Evolutionary conservation across 106 monocot species (phyloP).

Genomic region (Chionographis japonica): DNA sequence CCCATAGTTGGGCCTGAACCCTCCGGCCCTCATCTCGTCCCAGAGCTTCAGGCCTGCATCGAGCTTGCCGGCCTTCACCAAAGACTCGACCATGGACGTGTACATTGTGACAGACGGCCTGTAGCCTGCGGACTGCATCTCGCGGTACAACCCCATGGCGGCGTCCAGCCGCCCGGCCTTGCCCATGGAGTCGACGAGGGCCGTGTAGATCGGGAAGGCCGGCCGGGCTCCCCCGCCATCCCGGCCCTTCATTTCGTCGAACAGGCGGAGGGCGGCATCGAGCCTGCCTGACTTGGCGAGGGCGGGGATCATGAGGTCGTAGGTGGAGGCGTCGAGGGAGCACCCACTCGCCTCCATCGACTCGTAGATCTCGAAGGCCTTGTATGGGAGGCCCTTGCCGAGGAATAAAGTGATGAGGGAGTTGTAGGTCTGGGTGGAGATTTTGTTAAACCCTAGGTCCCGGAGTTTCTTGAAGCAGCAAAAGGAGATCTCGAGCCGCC

Average conservation of each 20-base stretch:
- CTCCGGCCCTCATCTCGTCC: slow-evolving; percentile 71
- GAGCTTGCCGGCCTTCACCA: slow-evolving; percentile 85
- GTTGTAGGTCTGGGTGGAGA: slow-evolving; percentile 56
- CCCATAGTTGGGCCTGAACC: slow-evolving; percentile 80
- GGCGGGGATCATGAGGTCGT: slow-evolving; percentile 70
- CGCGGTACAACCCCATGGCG: slow-evolving; percentile 53
- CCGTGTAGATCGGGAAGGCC: slow-evolving; percentile 38
- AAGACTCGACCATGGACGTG: slow-evolving; percentile 62
- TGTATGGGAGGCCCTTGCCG: slow-evolving; percentile 63
- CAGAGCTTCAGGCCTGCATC: slow-evolving; percentile 68
- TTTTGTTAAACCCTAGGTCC: slow-evolving; percentile 16
- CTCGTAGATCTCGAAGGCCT: slow-evolving; percentile 93
- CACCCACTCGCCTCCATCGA: slow-evolving; percentile 31
- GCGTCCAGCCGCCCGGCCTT: slow-evolving; percentile 89
- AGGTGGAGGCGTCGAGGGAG: slow-evolving; percentile 50
- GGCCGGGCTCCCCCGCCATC: slow-evolving; percentile 12
- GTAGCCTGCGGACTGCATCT: slow-evolving; percentile 64
- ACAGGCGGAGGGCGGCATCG: slow-evolving; percentile 69
- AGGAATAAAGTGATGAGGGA: slow-evolving; percentile 75
- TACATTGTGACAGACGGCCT: slow-evolving; percentile 42
- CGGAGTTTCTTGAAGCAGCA: slow-evolving; percentile 70
- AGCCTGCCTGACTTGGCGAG: slow-evolving; percentile 82
- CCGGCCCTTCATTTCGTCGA: slow-evolving; percentile 41
- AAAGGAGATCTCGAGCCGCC: slow-evolving; percentile 55
- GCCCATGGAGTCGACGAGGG: slow-evolving; percentile 72